Conservation (phyloP, 2,329 filamentous ascomycete genomes). For the Neonectria hederae region DNA sequence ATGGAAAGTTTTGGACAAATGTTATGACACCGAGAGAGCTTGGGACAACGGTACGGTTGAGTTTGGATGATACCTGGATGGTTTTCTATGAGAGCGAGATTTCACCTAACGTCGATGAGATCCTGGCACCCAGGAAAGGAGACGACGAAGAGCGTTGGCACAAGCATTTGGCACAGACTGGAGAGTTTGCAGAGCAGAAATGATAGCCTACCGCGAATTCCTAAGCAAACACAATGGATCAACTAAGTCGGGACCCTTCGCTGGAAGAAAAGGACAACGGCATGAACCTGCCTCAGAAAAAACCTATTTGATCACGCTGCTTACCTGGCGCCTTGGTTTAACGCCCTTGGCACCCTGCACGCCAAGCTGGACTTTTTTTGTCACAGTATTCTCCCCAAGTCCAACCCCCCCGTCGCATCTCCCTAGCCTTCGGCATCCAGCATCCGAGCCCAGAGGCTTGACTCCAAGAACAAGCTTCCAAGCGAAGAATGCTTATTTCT, state of each 20-base stretch:
- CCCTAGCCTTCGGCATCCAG: background rate
- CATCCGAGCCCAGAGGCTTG: background rate
- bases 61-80: background rate
- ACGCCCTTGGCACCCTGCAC: constrained; percentile 16
- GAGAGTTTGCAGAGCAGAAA: background rate
- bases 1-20: background rate
- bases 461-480: constrained; percentile 12
- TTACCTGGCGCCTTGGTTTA: background rate
- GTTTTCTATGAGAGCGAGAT: background rate
- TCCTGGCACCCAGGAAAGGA: background rate
- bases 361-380: constrained; percentile 17
- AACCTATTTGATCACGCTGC: background rate
- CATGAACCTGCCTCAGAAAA: background rate
- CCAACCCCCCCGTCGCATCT: background rate
- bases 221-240: background rate
- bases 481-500: constrained; percentile 14
- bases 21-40: background rate
- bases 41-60: background rate
- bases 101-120: background rate
- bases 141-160: background rate
- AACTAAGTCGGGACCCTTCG: background rate
- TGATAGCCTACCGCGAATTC: background rate
- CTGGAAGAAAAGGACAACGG: background rate
- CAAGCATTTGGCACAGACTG: background rate
- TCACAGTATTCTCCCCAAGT: background rate